Conservation (phyloP, 371 early-diverging fungal species). For the Rhizopus delemar region DNA sequence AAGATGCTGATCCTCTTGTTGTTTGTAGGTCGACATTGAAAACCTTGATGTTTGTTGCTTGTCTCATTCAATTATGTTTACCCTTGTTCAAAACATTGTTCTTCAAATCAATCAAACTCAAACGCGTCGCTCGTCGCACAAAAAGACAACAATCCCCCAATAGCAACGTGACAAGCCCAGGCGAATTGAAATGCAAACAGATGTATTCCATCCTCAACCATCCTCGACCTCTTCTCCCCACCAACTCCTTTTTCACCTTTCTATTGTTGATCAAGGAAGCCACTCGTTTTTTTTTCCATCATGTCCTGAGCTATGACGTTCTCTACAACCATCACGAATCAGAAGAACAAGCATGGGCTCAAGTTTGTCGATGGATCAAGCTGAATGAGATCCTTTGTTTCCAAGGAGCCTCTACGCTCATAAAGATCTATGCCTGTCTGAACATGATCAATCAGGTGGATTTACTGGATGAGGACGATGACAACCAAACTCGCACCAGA, state of each 20-base stretch:
- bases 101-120: conserved; percentile 27
- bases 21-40: conserved; percentile 26
- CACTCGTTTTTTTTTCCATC: conserved; percentile 30
- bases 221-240: conserved; percentile 22
- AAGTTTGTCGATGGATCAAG: conserved; percentile 45
- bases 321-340: conserved; percentile 16
- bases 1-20: neutral
- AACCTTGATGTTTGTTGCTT: conserved; percentile 31
- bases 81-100: conserved; percentile 31
- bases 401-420: conserved; percentile 15
- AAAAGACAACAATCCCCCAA: neutral
- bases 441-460: conserved; percentile 44
- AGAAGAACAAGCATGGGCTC: conserved; percentile 36
- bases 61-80: conserved; percentile 33
- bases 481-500: conserved; percentile 25
- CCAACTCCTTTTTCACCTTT: conserved; percentile 1
- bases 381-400: conserved; percentile 39
- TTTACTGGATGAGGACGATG: conserved; percentile 31
- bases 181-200: conserved; percentile 34
- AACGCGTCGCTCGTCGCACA: conserved; percentile 28
- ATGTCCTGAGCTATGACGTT: conserved; percentile 39
- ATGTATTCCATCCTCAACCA: conserved; percentile 30
- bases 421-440: conserved; percentile 36
- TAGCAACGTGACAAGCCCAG: conserved; percentile 22
- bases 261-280: conserved; percentile 24